These are phyloP conservation scores for Linderniella brevidens DNA, from an alignment of 257 asterid genomes.

Conservation along the genomic window DNA sequence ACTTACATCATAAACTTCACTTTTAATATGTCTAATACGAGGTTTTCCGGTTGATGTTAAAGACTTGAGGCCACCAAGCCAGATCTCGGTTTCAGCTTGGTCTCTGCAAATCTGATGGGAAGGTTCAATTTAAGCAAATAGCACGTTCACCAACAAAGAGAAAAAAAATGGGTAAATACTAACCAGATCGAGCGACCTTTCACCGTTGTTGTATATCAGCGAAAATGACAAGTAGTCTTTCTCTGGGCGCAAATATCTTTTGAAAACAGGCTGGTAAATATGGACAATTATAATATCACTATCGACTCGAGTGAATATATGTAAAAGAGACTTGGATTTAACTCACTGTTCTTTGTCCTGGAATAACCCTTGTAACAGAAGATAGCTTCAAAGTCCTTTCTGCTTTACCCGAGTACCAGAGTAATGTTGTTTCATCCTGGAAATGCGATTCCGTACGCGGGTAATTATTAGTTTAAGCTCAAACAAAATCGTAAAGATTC, in stretches of 20 bases:
- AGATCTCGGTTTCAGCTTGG: conserved; percentile 86
- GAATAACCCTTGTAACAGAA: conserved; percentile 59
- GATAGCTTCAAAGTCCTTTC: conserved; percentile 77
- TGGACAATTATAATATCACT: conserved; percentile 6
- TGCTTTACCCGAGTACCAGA: conserved; percentile 46
- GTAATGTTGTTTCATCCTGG: conserved; percentile 41
- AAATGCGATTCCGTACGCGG: too few relatives aligned
- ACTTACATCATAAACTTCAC: conserved; percentile 9
- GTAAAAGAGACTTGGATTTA: not conserved
- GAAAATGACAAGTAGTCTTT: conserved; percentile 89
- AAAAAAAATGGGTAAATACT: conserved; percentile 12
- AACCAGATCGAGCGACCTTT: conserved; percentile 94
- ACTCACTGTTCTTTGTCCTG: conserved; percentile 96
- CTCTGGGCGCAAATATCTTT: conserved; percentile 71
- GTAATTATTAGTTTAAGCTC: not conserved
- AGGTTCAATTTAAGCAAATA: not conserved
- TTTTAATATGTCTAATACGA: conserved; percentile 88
- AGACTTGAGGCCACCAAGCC: conserved; percentile 81
- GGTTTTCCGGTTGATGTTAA: conserved; percentile 64
- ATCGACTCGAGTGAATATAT: conserved; percentile 6
- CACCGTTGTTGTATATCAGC: conserved; percentile 76
- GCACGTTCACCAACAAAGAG: not conserved
- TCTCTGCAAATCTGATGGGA: conserved; percentile 65
- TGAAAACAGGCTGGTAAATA: conserved; percentile 67
- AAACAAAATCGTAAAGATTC: not conserved